Evolutionary conservation across 495 filamentous ascomycete genomes (phyloP).

Genomic region (Achaetomiella virescens): DNA sequence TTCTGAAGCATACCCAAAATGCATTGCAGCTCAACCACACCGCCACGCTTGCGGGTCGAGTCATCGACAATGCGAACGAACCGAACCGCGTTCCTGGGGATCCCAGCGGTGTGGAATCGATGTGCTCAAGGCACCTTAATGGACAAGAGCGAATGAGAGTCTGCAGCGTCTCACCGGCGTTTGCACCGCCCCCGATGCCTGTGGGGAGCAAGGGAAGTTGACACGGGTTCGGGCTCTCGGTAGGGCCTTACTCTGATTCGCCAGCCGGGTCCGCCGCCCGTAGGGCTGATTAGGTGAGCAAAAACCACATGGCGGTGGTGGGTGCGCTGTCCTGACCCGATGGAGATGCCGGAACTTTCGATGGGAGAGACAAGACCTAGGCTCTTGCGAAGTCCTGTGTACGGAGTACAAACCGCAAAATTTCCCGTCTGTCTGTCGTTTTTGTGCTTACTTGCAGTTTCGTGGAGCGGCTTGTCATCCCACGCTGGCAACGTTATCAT

Average conservation of each 20-base stretch:
- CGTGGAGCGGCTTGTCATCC: too few relatives aligned
- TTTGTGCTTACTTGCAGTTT: too few relatives aligned
- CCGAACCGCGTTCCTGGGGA: not conserved
- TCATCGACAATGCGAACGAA: not conserved
- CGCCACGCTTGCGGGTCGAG: not conserved
- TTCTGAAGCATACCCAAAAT: not conserved
- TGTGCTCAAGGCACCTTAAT: not conserved
- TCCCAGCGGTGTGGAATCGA: conserved; percentile 3
- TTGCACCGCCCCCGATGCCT: conserved; percentile 8
- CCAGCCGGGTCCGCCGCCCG: conserved; percentile 6
- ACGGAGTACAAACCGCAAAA: not conserved
- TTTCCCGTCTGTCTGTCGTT: not conserved
- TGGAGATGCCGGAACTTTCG: conserved; percentile 1
- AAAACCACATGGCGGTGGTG: conserved; percentile 6
- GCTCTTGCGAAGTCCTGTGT: not conserved
- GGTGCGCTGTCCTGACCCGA: conserved; percentile 1
- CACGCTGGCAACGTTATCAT: too few relatives aligned
- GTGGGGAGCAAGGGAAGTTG: conserved; percentile 7
- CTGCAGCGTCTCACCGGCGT: not conserved
- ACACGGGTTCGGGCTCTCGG: not conserved
- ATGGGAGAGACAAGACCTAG: too few relatives aligned
- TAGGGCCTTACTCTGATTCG: conserved; percentile 6
- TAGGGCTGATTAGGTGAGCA: conserved; percentile 12
- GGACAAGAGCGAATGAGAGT: not conserved
- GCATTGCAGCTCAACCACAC: conserved; percentile 4